Base-by-base conservation (phyloP, 257 asterid species). In the Perilla frutescens region DNA sequence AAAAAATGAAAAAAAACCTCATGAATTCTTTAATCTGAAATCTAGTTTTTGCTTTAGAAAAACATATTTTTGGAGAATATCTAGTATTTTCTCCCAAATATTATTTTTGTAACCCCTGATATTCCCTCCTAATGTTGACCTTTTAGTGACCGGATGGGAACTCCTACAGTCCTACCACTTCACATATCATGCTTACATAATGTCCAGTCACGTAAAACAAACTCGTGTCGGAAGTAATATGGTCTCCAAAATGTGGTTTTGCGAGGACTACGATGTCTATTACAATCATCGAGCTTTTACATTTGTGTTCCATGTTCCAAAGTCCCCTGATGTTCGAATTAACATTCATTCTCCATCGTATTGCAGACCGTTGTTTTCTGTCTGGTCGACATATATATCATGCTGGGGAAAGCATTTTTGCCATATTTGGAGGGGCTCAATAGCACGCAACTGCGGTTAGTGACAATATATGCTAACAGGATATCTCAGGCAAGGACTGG, bases 401-500 rank as follows among this genome's bases (percentile, higher is more conserved):
- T 91, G 98, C 89, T 95, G 8, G 99, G 99, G 62, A 95, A 89
- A 85, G 89, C 92, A 64, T 95, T 95, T 77, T 80, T 91, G 83
- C 99, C 99, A 43, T 89, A 91, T 78, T 69, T 95, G 92, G 99
- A 92, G 71, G 98, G 96, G 44, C 91, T 95, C 32, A 95, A 90
- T 66, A 90, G 92, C 79, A 95, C 98, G 2, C 99, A 95, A 74
- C 80, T 90, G 48, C 84, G 98, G 29, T 72, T 95, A 85, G 99
- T 95, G 74, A 95, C 98, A 8, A 92, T 95, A 63, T 95, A 95
- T 39, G 99, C 99, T 2, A 95, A 92, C 84, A 84, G 99, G 80
- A 95, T 95, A 80, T 95, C 99, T 36, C 99, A 95, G 83, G 98
- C 99, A 36, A 85, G 99, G 86, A 90, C 93, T 0, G 99, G 99